Percentiles rank a stretch among this genome's conserved stretches.
phyloP scores from a whole-genome alignment of 345 rosid species.

The Aegle marmelos region DNA sequence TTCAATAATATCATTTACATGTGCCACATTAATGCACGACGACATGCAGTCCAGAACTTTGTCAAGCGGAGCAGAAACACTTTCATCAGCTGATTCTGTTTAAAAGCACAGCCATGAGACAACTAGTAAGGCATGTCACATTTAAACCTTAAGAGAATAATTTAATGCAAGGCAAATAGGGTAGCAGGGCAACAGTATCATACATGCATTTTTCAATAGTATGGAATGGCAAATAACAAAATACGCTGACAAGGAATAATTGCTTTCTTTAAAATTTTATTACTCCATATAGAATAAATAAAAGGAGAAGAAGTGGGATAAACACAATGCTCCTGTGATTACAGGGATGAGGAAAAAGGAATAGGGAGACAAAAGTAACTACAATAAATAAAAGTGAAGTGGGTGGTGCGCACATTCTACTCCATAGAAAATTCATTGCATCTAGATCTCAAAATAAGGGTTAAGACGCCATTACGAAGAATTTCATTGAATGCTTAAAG shows the following conservation, averaged over 20 bases:
- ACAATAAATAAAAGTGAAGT: not conserved
- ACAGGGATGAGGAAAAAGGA: not conserved
- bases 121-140: not conserved
- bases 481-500: not conserved
- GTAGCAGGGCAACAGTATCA: not conserved
- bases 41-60: conserved; percentile 65
- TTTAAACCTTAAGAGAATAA: not conserved
- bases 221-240: not conserved
- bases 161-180: not conserved
- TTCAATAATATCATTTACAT: conserved; percentile 47
- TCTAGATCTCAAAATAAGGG: not conserved
- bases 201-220: not conserved
- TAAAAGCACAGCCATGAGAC: conserved; percentile 5
- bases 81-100: conserved; percentile 57
- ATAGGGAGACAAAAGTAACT: not conserved
- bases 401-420: not conserved
- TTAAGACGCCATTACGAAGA: not conserved
- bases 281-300: not conserved
- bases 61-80: conserved; percentile 52
- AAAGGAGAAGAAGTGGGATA: not conserved
- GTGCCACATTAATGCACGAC: conserved; percentile 67
- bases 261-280: not conserved
- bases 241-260: not conserved
- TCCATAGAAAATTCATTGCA: not conserved
- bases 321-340: not conserved